Evolutionary conservation across 345 rosid genomes (phyloP), one percentile per base, ranked within the genome.

Genomic region (Lepidium sativum): DNA sequence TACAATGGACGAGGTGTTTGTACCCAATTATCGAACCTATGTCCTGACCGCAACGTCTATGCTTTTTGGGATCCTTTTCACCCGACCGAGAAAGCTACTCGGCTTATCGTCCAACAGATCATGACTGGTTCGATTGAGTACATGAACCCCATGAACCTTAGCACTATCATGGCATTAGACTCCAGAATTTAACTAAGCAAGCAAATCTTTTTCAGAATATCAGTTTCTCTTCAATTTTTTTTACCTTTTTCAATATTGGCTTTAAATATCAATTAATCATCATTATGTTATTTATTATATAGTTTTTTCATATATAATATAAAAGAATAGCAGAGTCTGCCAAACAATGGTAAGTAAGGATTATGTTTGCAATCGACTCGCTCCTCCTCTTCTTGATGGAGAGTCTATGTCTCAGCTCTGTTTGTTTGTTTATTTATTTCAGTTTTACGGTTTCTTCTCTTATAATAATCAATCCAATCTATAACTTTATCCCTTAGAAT

Each of bases 51-150:
- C 32, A 81, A 81, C n/a, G 15, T 52, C 3, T 79, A 65, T 61
- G 94, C 69, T 0, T 83, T 86, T 47, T 86, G 91, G 94, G 96
- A 89, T 49, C 66, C 84, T 56, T 89, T 81, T 56, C 96, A 89
- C 20, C 96, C 96, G n/a, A 68, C 94, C 0, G 87, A 89, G 67
- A 89, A 63, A 64, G 94, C 91, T 1, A 84, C 78, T 57, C 50
- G 80, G 20, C 44, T 86, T 14, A 80, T 89, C 7, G 94, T 84
- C 31, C 69, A 65, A 10, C 71, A 32, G 43, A 80, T 88, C 54
- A 8, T 78, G 75, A 75, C 66, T 6, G 96, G 88, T 37, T 67
- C 78, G 10, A 18, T 27, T 61, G 40, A 78, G 17, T 80, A 81
- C 61, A 88, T 88, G 94, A 45, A 70, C 74, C 88, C 92, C 12